A percentile compares a stretch with the other conserved stretches of the same genome.
These are phyloP conservation scores for Podospora fimiseda DNA, from an alignment of 495 filamentous ascomycete species.

Conservation along the genomic window DNA sequence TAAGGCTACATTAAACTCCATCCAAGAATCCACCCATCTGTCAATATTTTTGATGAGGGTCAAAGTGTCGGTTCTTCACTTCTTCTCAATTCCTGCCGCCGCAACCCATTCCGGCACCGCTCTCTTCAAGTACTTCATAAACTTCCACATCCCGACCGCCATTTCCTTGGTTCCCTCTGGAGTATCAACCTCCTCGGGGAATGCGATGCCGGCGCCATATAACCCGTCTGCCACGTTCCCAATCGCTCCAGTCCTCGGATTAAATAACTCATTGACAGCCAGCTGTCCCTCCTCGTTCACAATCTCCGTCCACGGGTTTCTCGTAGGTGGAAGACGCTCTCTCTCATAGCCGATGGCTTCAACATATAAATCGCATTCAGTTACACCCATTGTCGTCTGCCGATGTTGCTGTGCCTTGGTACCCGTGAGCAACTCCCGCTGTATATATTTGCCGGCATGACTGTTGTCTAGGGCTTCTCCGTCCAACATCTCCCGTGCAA, in stretches of 20 bases:
- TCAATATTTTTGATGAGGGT: too few species aligned
- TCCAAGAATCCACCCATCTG: too few species aligned
- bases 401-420: slow-evolving; percentile 2
- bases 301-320: too few species aligned
- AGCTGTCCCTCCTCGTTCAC: neutral
- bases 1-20: too few species aligned
- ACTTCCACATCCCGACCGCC: slow-evolving; percentile 20
- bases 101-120: slow-evolving; percentile 18
- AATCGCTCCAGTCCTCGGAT: slow-evolving; percentile 13
- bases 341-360: slow-evolving; percentile 15
- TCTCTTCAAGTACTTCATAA: slow-evolving; percentile 18
- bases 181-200: slow-evolving; percentile 15
- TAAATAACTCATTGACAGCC: too few species aligned
- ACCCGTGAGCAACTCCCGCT: slow-evolving; percentile 6
- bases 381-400: neutral
- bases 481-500: slow-evolving; percentile 19
- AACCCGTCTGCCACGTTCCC: slow-evolving; percentile 1
- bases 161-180: slow-evolving; percentile 7
- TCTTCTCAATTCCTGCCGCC: neutral
- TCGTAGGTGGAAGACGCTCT: slow-evolving; percentile 2
- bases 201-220: slow-evolving; percentile 23
- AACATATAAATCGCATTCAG: slow-evolving; percentile 16
- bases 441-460: slow-evolving; percentile 46
- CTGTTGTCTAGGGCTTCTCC: slow-evolving; percentile 33
- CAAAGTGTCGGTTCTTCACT: neutral